Evolutionary conservation across 1,139 yeast genomes (phyloP).

Genomic region (Kodamaea fungicola): DNA sequence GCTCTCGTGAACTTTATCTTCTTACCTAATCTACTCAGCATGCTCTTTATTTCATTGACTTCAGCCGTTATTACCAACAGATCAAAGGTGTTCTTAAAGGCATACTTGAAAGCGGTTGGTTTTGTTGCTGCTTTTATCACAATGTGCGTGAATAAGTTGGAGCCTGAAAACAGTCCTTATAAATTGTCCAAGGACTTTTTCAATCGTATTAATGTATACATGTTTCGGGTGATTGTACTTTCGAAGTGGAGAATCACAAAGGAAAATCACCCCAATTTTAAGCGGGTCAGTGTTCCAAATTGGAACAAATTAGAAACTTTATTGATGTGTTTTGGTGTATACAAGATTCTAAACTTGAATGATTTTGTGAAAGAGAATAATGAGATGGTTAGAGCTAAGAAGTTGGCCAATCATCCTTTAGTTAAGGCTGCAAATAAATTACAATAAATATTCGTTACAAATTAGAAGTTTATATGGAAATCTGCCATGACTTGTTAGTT

Average conservation of each 20-base stretch:
- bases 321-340: constrained; percentile 38
- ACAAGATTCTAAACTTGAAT: constrained; percentile 37
- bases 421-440: constrained; percentile 4
- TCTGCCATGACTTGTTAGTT: neutral
- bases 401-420: constrained; percentile 5
- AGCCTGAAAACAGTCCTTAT: constrained; percentile 20
- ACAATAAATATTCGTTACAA: neutral
- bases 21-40: constrained; percentile 35
- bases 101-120: constrained; percentile 36
- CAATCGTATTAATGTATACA: constrained; percentile 31
- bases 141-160: constrained; percentile 23
- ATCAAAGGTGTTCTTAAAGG: constrained; percentile 29
- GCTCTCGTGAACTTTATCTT: constrained; percentile 36
- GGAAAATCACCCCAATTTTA: constrained; percentile 37
- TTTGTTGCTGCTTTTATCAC: constrained; percentile 32
- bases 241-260: constrained; percentile 45
- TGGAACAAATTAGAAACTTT: constrained; percentile 38
- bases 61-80: constrained; percentile 26
- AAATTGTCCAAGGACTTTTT: constrained; percentile 26
- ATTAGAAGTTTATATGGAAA: neutral
- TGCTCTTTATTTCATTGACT: constrained; percentile 33
- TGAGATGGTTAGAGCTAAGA: constrained; percentile 4
- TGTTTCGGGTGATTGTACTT: constrained; percentile 33
- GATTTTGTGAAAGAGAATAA: constrained; percentile 23
- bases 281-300: constrained; percentile 18